A percentile compares a stretch with the other conserved stretches of the same genome.
phyloP scores from a whole-genome alignment of 2,329 filamentous ascomycete genomes.

The Cercospora sojina region DNA sequence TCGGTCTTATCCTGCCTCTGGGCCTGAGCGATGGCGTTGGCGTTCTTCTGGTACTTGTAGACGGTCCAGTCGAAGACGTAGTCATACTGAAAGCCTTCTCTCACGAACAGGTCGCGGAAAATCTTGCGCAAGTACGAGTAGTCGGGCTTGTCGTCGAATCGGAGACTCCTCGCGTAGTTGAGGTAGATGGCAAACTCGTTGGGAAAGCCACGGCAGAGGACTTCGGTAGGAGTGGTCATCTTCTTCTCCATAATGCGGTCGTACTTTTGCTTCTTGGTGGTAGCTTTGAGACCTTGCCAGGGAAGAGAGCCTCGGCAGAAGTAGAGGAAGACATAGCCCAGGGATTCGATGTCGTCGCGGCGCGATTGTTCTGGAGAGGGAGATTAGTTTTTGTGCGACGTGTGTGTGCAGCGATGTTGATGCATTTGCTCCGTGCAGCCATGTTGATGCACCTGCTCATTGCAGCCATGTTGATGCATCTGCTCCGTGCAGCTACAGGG shows the following conservation, averaged over 20 bases:
- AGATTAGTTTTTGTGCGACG: slow-evolving; percentile 21
- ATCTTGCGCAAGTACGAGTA: slow-evolving; percentile 99
- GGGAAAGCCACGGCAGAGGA: slow-evolving; percentile 93
- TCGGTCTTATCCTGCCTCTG: slow-evolving; percentile 39
- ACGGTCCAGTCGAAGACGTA: slow-evolving; percentile 99
- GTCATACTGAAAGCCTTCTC: slow-evolving; percentile 99
- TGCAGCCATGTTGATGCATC: slow-evolving; percentile 30
- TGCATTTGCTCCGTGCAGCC: slow-evolving; percentile 25
- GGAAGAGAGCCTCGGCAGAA: slow-evolving; percentile 33
- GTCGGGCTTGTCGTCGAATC: slow-evolving; percentile 99
- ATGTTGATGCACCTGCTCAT: slow-evolving; percentile 24
- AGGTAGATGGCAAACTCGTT: slow-evolving; percentile 99
- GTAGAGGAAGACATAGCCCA: slow-evolving; percentile 34
- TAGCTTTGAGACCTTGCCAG: slow-evolving; percentile 31
- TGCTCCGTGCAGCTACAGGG: slow-evolving; percentile 23
- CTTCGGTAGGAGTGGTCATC: slow-evolving; percentile 10
- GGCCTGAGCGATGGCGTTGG: slow-evolving; percentile 84
- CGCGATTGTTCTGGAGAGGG: slow-evolving; percentile 30
- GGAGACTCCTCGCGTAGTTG: slow-evolving; percentile 97
- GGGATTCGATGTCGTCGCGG: slow-evolving; percentile 34
- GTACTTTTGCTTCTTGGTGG: slow-evolving; percentile 24
- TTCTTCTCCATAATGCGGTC: slow-evolving; percentile 30
- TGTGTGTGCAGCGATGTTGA: no score
- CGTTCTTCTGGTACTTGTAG: slow-evolving; percentile 99
- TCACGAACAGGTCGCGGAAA: slow-evolving; percentile 98